A percentile compares a stretch with the other conserved stretches of the same genome.
Conservation (phyloP, 2,329 filamentous ascomycete species). For the Sordariomycetes sp. region DNA sequence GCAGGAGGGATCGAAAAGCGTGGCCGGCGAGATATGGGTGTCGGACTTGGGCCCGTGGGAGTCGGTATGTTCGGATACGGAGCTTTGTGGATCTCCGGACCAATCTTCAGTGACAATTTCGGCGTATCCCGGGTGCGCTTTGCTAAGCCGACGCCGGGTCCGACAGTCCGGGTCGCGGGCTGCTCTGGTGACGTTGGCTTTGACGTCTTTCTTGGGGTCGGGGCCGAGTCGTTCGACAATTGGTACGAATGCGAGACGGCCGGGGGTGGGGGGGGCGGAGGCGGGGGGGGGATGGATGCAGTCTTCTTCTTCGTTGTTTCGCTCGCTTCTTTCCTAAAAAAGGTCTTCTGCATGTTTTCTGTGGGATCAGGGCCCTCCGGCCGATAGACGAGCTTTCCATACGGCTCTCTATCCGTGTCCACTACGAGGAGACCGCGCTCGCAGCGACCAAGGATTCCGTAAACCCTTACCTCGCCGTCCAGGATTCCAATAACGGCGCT, state of each 20-base stretch:
- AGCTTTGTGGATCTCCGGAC: neutral
- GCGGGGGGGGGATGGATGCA: too few relatives aligned
- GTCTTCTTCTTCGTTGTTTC: too few relatives aligned
- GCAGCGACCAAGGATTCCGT: constrained; percentile 55
- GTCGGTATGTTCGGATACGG: constrained; percentile 4
- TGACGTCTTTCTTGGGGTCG: too few relatives aligned
- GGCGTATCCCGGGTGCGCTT: neutral
- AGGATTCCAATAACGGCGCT: constrained; percentile 57
- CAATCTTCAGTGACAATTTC: neutral
- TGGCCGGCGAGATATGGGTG: constrained; percentile 3
- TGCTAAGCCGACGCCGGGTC: neutral
- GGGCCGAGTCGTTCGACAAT: too few relatives aligned
- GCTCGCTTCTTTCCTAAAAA: neutral
- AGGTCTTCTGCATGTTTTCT: neutral
- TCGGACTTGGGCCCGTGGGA: constrained; percentile 5
- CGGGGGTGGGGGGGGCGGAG: too few relatives aligned
- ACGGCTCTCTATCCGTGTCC: constrained; percentile 37
- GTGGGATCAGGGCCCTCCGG: constrained; percentile 8
- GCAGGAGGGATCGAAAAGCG: constrained; percentile 6
- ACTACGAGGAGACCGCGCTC: constrained; percentile 52
- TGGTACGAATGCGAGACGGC: too few relatives aligned
- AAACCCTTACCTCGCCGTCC: constrained; percentile 51
- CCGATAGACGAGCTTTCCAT: constrained; percentile 28
- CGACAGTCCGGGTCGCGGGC: too few relatives aligned
- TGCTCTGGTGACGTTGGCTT: too few relatives aligned